phyloP scores from a whole-genome alignment of 306 rosid genomes.

The Rosa chinensis region DNA sequence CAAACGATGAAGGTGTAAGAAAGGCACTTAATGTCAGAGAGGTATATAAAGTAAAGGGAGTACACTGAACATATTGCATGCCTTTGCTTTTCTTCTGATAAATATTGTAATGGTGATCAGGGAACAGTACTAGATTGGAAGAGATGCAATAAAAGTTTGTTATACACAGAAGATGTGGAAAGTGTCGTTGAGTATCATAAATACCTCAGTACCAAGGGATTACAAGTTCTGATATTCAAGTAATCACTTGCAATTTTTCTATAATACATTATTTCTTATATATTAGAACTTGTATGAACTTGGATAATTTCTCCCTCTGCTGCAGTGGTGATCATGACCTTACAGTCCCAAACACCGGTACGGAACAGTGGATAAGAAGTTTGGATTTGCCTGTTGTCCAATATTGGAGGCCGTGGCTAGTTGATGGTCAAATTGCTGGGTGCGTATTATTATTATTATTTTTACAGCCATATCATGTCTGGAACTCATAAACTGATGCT shows the following conservation, averaged over 20 bases:
- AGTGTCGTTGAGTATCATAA: constrained; percentile 23
- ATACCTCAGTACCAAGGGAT: constrained; percentile 24
- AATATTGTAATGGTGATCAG: not conserved
- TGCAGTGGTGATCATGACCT: constrained; percentile 36
- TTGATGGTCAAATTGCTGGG: constrained; percentile 35
- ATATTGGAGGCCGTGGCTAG: constrained; percentile 30
- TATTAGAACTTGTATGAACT: not conserved
- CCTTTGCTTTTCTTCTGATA: not conserved
- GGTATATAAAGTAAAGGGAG: not conserved
- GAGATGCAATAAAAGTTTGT: constrained; percentile 26
- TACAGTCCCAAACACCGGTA: constrained; percentile 19
- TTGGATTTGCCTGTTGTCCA: constrained; percentile 20
- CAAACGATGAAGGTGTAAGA: constrained; percentile 13
- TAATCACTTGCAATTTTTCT: not conserved
- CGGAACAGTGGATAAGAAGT: constrained; percentile 20
- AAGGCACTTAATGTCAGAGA: constrained; percentile 22
- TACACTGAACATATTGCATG: not conserved
- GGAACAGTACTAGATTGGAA: constrained; percentile 25
- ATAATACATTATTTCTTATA: too few species aligned
- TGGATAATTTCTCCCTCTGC: not conserved
- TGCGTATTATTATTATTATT: not conserved
- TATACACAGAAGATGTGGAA: constrained; percentile 7
- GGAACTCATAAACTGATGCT: not conserved
- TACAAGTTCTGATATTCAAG: constrained; percentile 32
- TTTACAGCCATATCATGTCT: not conserved